Percentiles rank a stretch among this genome's conserved stretches.
Conservation (phyloP, 164 flowering plant genomes). For the Piper betle region DNA sequence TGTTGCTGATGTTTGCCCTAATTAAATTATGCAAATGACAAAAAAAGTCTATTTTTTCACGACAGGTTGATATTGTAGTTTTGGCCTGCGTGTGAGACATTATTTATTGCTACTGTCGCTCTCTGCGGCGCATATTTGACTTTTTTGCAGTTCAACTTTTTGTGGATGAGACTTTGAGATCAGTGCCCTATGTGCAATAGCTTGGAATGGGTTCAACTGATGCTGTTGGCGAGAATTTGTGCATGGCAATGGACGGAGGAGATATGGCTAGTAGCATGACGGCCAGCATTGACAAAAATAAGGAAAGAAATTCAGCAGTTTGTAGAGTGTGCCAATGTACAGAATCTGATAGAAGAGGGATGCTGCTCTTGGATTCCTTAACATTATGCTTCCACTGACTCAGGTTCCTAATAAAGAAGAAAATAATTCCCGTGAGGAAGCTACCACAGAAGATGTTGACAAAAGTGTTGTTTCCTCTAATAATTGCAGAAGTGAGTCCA, state of each 20-base stretch:
- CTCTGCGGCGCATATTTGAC: too few species aligned
- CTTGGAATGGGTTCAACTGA: slow-evolving; percentile 14
- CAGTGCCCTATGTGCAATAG: neutral
- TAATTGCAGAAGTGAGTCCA: slow-evolving; percentile 19
- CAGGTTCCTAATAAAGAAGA: slow-evolving; percentile 11
- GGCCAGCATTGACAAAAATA: slow-evolving; percentile 34
- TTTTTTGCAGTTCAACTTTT: too few species aligned
- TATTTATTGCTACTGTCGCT: too few species aligned
- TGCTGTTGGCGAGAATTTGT: slow-evolving; percentile 10
- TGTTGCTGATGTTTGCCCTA: too few species aligned
- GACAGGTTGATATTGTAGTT: too few species aligned
- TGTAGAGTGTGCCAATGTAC: slow-evolving; percentile 92
- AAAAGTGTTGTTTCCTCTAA: slow-evolving; percentile 3
- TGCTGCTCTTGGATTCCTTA: slow-evolving; percentile 60
- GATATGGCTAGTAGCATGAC: slow-evolving; percentile 10
- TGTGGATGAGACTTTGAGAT: too few species aligned
- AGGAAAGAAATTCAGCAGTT: slow-evolving; percentile 32
- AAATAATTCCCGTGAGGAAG: slow-evolving; percentile 15
- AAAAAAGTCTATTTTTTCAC: too few species aligned
- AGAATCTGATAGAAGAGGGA: slow-evolving; percentile 81
- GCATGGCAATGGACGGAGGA: slow-evolving; percentile 16
- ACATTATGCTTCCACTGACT: slow-evolving; percentile 37
- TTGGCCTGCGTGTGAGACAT: too few species aligned
- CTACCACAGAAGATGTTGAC: slow-evolving; percentile 11
- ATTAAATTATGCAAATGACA: too few species aligned